Percentiles rank a stretch among this genome's conserved stretches.
These are phyloP conservation scores for Alternaria viburni DNA, from an alignment of 2,329 filamentous ascomycete genomes.

Conservation along the genomic window DNA sequence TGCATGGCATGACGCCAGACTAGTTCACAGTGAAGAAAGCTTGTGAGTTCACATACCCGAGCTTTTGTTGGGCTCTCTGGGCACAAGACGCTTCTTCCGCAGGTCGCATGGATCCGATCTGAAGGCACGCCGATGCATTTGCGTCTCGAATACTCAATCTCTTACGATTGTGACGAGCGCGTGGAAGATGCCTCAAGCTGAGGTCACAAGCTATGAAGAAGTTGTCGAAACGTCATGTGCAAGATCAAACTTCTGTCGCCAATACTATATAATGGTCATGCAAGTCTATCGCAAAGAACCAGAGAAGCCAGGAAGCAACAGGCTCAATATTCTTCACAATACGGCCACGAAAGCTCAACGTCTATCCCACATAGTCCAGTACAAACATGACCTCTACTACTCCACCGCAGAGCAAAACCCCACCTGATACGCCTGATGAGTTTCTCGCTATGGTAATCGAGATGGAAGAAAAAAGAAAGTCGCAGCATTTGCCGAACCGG, in stretches of 20 bases:
- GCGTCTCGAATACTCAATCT: background rate
- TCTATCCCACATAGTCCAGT: background rate
- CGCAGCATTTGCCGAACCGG: background rate
- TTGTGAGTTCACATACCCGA: background rate
- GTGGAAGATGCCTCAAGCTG: background rate
- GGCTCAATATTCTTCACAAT: background rate
- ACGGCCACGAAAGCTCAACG: background rate
- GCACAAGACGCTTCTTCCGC: too few relatives aligned
- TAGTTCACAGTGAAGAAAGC: background rate
- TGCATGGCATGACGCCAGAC: background rate
- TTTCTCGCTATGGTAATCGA: background rate
- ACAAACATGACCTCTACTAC: background rate
- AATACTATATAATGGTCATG: background rate
- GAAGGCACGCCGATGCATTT: background rate
- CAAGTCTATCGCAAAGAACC: background rate
- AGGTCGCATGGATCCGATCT: background rate
- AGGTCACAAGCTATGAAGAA: background rate
- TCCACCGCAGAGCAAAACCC: background rate
- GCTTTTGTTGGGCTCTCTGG: background rate
- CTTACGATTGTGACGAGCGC: background rate
- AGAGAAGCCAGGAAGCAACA: background rate
- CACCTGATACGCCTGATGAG: background rate
- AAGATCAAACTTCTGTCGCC: background rate
- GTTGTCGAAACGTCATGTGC: background rate
- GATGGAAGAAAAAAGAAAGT: rapidly evolving